Evolutionary conservation across 2,329 filamentous ascomycete genomes (phyloP).

Genomic region (Talaromyces sp.): DNA sequence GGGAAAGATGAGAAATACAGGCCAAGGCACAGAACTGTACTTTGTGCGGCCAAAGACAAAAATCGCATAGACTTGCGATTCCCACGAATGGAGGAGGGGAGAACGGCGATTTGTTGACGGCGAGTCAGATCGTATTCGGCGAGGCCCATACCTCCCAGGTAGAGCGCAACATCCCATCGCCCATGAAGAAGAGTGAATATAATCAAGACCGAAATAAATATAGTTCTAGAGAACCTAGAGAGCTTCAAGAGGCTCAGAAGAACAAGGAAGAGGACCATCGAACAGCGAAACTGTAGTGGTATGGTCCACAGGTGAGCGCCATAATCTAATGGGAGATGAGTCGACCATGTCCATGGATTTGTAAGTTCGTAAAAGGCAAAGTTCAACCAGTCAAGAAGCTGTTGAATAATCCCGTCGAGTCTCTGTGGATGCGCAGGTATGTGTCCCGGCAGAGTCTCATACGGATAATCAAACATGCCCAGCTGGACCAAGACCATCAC

Average conservation of each 20-base stretch:
- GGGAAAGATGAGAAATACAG: conserved; percentile 4
- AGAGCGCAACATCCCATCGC: conserved; percentile 4
- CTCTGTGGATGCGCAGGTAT: conserved; percentile 2
- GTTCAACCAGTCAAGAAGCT: background rate
- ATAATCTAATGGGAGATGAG: background rate
- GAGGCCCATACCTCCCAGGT: background rate
- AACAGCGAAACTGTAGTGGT: conserved; percentile 1
- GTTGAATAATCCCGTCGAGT: background rate
- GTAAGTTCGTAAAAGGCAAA: conserved; percentile 4
- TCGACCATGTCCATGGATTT: conserved; percentile 5
- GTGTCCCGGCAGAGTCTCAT: background rate
- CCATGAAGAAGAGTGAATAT: background rate
- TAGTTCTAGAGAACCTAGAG: background rate
- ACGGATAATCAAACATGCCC: conserved; percentile 1
- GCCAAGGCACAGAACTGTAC: background rate
- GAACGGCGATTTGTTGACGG: too few species aligned
- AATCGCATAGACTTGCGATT: background rate
- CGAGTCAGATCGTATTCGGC: background rate
- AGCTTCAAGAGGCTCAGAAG: background rate
- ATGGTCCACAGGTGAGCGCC: conserved; percentile 2
- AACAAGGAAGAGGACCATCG: background rate
- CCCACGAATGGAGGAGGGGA: too few species aligned
- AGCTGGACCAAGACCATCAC: background rate
- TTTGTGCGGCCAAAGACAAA: background rate
- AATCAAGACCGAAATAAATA: background rate